phyloP scores from a whole-genome alignment of 768 basidiomycete genomes.

The Lactifluus piperatus region DNA sequence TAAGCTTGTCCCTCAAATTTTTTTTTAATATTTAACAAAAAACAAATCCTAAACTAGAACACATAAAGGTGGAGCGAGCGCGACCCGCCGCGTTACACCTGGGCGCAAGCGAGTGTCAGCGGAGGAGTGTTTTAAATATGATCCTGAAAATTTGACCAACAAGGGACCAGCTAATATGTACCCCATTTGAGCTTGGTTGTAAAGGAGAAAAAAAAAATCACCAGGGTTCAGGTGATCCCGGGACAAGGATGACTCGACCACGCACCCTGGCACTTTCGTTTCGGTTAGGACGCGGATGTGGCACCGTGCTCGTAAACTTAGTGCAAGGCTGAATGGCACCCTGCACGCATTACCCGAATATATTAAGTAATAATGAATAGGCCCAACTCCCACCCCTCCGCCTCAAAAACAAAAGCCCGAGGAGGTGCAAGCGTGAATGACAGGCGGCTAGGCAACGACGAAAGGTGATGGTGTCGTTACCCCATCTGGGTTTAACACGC shows the following conservation, averaged over 20 bases:
- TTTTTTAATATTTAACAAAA: conserved; percentile 5
- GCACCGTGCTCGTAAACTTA: neutral
- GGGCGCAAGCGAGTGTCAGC: neutral
- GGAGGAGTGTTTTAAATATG: neutral
- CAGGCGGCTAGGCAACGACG: neutral
- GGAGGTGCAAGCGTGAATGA: neutral
- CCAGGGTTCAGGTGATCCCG: neutral
- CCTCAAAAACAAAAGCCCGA: neutral
- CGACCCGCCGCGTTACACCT: neutral
- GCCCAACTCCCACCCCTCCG: neutral
- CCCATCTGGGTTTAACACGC: neutral
- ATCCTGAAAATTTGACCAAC: neutral
- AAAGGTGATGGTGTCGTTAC: neutral
- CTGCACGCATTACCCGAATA: neutral
- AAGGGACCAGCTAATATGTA: neutral
- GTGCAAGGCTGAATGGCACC: neutral
- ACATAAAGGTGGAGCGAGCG: neutral
- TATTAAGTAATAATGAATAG: neutral
- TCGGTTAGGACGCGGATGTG: neutral
- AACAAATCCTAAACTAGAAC: conserved; percentile 3
- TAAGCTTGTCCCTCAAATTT: conserved; percentile 2
- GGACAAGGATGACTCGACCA: neutral
- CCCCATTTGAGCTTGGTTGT: conserved; percentile 5
- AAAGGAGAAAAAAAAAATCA: neutral
- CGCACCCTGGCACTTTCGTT: neutral